Evolutionary conservation across 805 yeast genomes (phyloP), one percentile per base, ranked within the genome.

Genomic region (Ogataea parapolymorpha): DNA sequence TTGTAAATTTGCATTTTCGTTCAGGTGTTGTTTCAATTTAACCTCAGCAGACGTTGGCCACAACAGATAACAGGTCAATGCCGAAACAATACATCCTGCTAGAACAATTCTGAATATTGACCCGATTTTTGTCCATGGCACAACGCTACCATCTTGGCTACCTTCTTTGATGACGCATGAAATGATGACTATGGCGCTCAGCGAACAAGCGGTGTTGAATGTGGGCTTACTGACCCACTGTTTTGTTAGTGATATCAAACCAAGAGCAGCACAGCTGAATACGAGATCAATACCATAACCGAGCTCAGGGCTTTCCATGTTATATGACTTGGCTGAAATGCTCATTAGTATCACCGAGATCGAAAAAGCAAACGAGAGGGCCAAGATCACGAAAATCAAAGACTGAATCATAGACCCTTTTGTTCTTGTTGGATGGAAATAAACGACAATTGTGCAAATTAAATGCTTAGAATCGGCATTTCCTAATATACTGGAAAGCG

Each of bases 321-420:
- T 32, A 23, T 61, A 75, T 44, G 73, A 70, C 11, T 56, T 43
- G 10, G 78, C 68, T 2, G 86, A 71, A 1, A 77, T 54, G 2
- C 67, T 55, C 61, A 85, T 72, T 34, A 85, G 72, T 1, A 66
- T 48, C 12, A 77, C 58, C 4, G 85, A 72, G 7, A 80, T 71
- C 0, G 68, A 40, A 40, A 77, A 72, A 32, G 79, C 75, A 63
- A 69, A 86, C 4, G 66, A 38, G 12, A 85, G 61, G 1, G 88
- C 67, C 2, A 75, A 42, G 0, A 70, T 50, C 3, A 82, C 90
- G 62, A 77, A 87, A 32, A 76, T 56, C 13, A 83, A 59, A 10
- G 89, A 80, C 55, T 86, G 88, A 45, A 79, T 74, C 91, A 86
- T 86, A 14, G 86, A 77, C 0, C 95, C 95, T 42, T 77, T 75